Evolutionary conservation across 116 monocot species (phyloP), one percentile per base, ranked within the genome.

Genomic region (Posidonia oceanica): DNA sequence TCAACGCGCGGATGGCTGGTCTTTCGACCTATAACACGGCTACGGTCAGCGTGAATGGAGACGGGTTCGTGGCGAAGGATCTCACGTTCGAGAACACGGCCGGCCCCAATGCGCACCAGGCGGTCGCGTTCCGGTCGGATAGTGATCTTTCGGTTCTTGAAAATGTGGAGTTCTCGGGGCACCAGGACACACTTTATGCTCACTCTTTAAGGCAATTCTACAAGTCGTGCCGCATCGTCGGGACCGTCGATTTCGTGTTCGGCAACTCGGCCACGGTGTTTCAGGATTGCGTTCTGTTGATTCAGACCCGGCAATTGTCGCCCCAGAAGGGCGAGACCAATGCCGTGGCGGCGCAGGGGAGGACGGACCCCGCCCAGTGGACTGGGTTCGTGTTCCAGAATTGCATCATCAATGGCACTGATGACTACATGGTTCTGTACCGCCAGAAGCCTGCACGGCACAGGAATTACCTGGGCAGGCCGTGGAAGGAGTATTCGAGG

Each of bases 401-500:
- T 36, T 87, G 88, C 70, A 66, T 55, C 10, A 69, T 87, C n/a
- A 86, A 82, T 52, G 94, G 79, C 12, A 89, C 79, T 59, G 75
- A 60, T 36, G 94, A 87, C 36, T 94, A 89, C 84, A 38, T 77
- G 67, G 66, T 29, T 29, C 68, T 75, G 17, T 89, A 83, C 77
- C 8, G 56, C 3, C 16, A 72, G 81, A 83, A 83, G 38, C 82
- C 87, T 3, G 51, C 65, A 16, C 66, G 20, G 53, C 83, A 94
- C 77, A 42, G 18, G 73, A 71, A 37, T n/a, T 94, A 90, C 75
- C 77, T 94, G 17, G 94, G 87, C 4, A 41, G 94, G 71, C 90
- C 91, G 14, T 94, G 94, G 94, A 94, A 85, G 79, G 88, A 88
- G 85, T 94, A 88, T 72, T 88, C 94, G 22, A 78, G 94, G 67